Percentiles rank a stretch among this genome's conserved stretches.
These are phyloP conservation scores for Primulina tabacum DNA, from an alignment of 257 asterid species.

Conservation along the genomic window DNA sequence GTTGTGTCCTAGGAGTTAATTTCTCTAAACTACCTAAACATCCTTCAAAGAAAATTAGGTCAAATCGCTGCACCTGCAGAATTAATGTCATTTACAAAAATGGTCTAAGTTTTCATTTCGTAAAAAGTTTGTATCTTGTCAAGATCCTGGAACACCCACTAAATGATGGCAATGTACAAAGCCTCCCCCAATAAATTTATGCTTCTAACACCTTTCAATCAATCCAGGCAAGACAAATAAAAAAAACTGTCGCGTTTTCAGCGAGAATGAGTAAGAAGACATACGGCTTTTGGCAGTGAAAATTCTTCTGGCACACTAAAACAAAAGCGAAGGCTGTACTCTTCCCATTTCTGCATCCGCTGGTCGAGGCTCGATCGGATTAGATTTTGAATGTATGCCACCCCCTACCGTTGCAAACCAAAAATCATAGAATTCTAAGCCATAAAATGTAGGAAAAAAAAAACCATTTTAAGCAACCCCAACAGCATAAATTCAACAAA, in stretches of 20 bases:
- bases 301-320: constrained; percentile 51
- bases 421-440: constrained; percentile 22
- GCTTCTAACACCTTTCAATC: neutral
- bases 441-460: neutral
- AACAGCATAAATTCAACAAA: constrained; percentile 3
- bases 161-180: neutral
- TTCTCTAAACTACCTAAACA: neutral
- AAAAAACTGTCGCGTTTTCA: neutral
- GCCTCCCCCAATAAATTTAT: neutral
- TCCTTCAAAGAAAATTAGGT: neutral
- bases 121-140: too few species aligned
- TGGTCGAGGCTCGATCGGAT: constrained; percentile 33
- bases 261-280: constrained; percentile 10
- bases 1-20: neutral
- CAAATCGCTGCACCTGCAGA: neutral
- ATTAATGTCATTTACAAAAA: neutral
- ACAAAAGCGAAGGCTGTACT: constrained; percentile 41
- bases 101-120: neutral
- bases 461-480: neutral
- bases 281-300: constrained; percentile 36
- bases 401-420: constrained; percentile 35
- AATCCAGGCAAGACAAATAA: constrained; percentile 1
- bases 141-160: neutral
- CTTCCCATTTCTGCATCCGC: constrained; percentile 54
- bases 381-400: constrained; percentile 30